phyloP scores from a whole-genome alignment of 306 rosid species.

The Prunus fruticosa region DNA sequence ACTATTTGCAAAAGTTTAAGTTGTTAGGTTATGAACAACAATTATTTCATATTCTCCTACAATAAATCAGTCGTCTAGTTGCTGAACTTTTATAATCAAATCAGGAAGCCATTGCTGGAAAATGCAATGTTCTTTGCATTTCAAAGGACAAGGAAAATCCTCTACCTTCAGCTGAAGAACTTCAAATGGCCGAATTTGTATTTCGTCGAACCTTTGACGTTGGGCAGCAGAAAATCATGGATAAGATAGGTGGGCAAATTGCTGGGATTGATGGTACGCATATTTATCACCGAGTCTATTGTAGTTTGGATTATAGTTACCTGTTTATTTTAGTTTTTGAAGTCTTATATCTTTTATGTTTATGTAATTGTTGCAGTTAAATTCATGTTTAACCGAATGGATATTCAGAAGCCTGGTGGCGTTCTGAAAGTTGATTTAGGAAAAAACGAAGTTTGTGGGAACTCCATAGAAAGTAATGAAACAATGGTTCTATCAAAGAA shows the following conservation, averaged over 20 bases:
- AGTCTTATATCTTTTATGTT: slow-evolving; percentile 34
- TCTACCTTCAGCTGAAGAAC: slow-evolving; percentile 50
- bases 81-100: slow-evolving; percentile 1
- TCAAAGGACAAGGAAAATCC: slow-evolving; percentile 61
- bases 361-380: slow-evolving; percentile 67
- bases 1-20: background rate
- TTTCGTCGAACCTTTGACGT: slow-evolving; percentile 84
- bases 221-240: slow-evolving; percentile 35
- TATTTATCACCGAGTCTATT: background rate
- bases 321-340: slow-evolving; percentile 17
- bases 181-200: slow-evolving; percentile 64
- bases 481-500: slow-evolving; percentile 27
- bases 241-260: slow-evolving; percentile 48
- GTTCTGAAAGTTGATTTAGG: slow-evolving; percentile 36
- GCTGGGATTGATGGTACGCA: slow-evolving; percentile 61
- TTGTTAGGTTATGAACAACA: background rate
- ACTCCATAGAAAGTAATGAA: slow-evolving; percentile 23
- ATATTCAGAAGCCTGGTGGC: slow-evolving; percentile 32
- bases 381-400: slow-evolving; percentile 56
- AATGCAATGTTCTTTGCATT: slow-evolving; percentile 73
- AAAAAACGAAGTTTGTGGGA: slow-evolving; percentile 36
- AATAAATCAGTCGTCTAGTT: background rate
- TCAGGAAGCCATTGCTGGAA: slow-evolving; percentile 92
- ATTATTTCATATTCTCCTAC: background rate
- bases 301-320: slow-evolving; percentile 14